Evolutionary conservation across 345 rosid genomes (phyloP), one percentile per base, ranked within the genome.

Genomic region (Eucalyptus marginata): DNA sequence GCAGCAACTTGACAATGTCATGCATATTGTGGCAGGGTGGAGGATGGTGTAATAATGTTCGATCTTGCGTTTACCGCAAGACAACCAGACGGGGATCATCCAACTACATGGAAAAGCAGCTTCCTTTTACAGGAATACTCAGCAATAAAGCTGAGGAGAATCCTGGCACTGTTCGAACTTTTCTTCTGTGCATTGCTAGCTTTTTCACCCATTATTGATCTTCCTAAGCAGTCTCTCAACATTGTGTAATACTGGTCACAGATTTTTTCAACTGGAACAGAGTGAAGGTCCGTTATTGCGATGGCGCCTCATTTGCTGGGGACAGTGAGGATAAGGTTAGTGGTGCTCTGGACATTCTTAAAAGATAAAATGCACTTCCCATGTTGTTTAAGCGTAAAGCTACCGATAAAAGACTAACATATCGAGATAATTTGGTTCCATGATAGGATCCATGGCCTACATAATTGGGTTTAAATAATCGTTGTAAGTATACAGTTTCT

Each of bases 231-330:
- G 83, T 66, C 80, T 10, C 79, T 58, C 47, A 27, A 15, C 15
- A 76, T 76, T 76, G 15, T 71, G 46, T 36, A 36, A 40, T 20
- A 22, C 47, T 13, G 47, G 9, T 10, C 24, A 79, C 91, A 90
- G 91, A 90, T 90, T 90, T 90, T 76, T 90, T 95, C 93, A 96
- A 97, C 91, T 98, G 99, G 99, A 98, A 98, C 87, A 93, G 99
- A 92, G 94, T 97, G 86, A 97, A 97, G 93, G 92, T 98, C 83
- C 94, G 99, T 24, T 98, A 96, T 49, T 98, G 99, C 90, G 99
- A 98, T 40, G 99, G 99, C 84, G 99, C 97, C 88, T 98, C 99
- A 6, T 98, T 98, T 89, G 88, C 94, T 7, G 99, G 99, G 81
- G 96, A 96, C 89, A 91, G 95, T 27, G 96, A 94, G 79, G 89